phyloP scores from a whole-genome alignment of 2,329 filamentous ascomycete species.

The Blastomyces percursus region DNA sequence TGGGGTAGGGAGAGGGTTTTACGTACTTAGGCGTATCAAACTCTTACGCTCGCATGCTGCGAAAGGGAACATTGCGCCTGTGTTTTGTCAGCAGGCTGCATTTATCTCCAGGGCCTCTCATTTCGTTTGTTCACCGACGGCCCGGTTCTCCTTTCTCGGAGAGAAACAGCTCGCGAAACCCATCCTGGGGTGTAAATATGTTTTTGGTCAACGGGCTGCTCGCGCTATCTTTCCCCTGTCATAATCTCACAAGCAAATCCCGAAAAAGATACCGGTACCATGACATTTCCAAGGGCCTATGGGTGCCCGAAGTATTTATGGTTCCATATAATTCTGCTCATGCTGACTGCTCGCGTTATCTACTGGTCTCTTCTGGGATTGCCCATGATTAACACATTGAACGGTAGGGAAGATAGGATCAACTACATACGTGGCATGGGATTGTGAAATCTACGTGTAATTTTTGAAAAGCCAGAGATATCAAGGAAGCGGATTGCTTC shows the following conservation, averaged over 20 bases:
- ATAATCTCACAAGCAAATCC: not conserved
- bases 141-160: not conserved
- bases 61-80: not conserved
- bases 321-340: not conserved
- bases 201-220: not conserved
- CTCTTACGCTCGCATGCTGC: not conserved
- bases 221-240: no score
- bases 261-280: not conserved
- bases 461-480: not conserved
- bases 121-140: no score
- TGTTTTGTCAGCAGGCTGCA: not conserved
- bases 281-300: not conserved
- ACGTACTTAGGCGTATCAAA: no score
- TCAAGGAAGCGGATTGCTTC: not conserved
- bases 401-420: no score
- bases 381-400: not conserved
- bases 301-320: no score
- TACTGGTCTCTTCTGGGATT: not conserved
- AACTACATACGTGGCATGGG: not conserved
- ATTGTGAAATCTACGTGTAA: not conserved
- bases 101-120: not conserved
- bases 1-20: not conserved
- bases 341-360: not conserved
- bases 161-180: not conserved
- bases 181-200: not conserved